phyloP scores from a whole-genome alignment of 768 basidiomycete species.

The Mrakia gelida region DNA sequence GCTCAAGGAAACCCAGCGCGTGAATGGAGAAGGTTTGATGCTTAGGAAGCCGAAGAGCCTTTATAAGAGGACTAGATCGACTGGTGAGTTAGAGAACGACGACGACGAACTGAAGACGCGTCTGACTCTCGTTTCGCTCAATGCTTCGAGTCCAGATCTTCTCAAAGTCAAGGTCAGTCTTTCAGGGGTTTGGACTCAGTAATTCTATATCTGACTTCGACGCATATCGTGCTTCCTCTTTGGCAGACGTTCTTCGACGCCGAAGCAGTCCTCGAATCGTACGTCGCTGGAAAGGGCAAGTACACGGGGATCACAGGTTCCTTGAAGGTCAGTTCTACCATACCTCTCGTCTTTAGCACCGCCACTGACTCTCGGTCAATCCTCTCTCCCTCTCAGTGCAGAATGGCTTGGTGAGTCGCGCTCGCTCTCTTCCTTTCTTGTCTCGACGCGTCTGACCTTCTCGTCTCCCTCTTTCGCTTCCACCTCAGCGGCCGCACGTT shows the following conservation, averaged over 20 bases:
- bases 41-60: not conserved
- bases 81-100: not conserved
- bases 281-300: not conserved
- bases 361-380: not conserved
- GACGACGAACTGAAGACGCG: not conserved
- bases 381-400: not conserved
- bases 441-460: not conserved
- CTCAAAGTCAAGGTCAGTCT: conserved; percentile 9
- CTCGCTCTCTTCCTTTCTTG: not conserved
- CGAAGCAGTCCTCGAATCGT: not conserved
- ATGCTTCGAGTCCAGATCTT: not conserved
- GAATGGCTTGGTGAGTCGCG: conserved; percentile 2
- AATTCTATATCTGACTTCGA: no score
- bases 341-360: not conserved
- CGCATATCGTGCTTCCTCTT: not conserved
- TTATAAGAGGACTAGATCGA: not conserved
- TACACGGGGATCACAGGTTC: conserved; percentile 7
- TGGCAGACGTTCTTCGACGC: conserved; percentile 14
- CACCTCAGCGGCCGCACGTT: not conserved
- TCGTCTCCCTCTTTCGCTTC: not conserved
- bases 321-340: not conserved
- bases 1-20: not conserved
- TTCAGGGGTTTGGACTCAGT: not conserved
- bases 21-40: not conserved
- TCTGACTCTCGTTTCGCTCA: not conserved